Percentiles rank a stretch among this genome's conserved stretches.
phyloP scores from a whole-genome alignment of 306 rosid genomes.

The Malus domestica region DNA sequence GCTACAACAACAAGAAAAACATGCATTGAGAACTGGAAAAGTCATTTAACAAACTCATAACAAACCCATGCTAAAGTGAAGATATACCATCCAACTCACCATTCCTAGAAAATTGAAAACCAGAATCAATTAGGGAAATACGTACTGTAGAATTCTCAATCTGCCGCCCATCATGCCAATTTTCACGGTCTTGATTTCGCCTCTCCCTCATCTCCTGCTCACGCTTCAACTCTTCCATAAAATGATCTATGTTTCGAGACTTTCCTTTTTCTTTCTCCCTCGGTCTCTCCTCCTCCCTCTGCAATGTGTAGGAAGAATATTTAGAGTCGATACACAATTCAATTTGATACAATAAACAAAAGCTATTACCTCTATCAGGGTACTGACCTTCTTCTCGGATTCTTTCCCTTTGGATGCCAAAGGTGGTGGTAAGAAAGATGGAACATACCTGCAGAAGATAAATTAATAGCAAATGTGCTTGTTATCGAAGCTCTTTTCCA shows the following conservation, averaged over 20 bases:
- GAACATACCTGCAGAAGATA: constrained; percentile 84
- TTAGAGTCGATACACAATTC: constrained; percentile 15
- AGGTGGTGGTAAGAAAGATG: constrained; percentile 95
- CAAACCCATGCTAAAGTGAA: neutral
- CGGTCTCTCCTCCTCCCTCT: constrained; percentile 91
- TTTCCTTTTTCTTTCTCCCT: constrained; percentile 91
- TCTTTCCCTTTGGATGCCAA: constrained; percentile 95
- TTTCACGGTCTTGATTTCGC: constrained; percentile 89
- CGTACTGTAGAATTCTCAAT: constrained; percentile 66
- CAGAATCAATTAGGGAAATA: constrained; percentile 9
- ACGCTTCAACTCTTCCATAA: constrained; percentile 96
- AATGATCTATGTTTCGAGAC: constrained; percentile 82
- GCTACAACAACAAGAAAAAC: neutral
- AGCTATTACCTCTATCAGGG: constrained; percentile 3
- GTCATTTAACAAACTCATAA: neutral
- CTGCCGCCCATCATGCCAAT: constrained; percentile 71
- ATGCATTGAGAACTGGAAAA: neutral
- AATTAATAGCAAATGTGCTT: constrained; percentile 33
- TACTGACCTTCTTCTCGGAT: constrained; percentile 80
- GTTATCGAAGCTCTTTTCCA: constrained; percentile 15
- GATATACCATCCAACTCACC: neutral
- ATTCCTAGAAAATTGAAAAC: neutral
- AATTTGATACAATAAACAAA: neutral
- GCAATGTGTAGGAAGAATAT: constrained; percentile 21
- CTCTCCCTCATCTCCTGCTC: constrained; percentile 96